Base-by-base conservation (phyloP, 306 rosid species). In the Luffa acutangula region DNA sequence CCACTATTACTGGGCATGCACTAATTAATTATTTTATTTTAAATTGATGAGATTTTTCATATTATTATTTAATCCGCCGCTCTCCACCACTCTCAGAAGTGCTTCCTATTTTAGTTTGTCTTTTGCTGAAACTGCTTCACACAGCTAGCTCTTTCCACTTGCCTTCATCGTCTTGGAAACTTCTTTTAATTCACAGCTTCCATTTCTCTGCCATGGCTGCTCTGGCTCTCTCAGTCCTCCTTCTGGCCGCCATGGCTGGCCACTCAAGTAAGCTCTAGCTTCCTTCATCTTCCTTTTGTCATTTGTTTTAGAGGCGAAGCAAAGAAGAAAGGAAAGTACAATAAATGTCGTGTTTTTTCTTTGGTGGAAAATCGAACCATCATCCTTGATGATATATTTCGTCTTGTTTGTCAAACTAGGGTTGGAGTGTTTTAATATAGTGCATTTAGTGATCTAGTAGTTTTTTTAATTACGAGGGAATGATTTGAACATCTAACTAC, bases 191-290 rank as follows among this genome's bases (percentile, higher is more conserved):
- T 25, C 31, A 25, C 31, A 25, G 65, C 60, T 59, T 39, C 45
- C 81, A 62, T 11, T 63, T 42, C 25, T 73, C 72, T 20, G 45
- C 78, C 51, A 92, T 92, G 97, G 88, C 90, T 82, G 84, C 80
- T 67, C 18, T 87, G 63, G 74, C 89, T 80, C 80, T 88, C 20
- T 59, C 82, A 13, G 77, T 89, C 10, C 91, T 92, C 85, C 87
- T 90, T 25, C 33, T 92, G 64, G 88, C 94, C 84, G 60, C 89
- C 74, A 66, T 66, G 85, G 60, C 89, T 21, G 83, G 64, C 85
- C 76, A 80, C 70, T 72, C 97, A 80, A 92, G 97, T 92, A 87
- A 78, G 91, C 75, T 77, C 79, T 53, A 33, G 3, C 20, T 60
- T 3, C 39, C 6, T 77, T 43, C 64, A 21, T 60, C 72, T 58